phyloP scores from a whole-genome alignment of 352 stramenopile genomes.

The Bremia lactucae region DNA sequence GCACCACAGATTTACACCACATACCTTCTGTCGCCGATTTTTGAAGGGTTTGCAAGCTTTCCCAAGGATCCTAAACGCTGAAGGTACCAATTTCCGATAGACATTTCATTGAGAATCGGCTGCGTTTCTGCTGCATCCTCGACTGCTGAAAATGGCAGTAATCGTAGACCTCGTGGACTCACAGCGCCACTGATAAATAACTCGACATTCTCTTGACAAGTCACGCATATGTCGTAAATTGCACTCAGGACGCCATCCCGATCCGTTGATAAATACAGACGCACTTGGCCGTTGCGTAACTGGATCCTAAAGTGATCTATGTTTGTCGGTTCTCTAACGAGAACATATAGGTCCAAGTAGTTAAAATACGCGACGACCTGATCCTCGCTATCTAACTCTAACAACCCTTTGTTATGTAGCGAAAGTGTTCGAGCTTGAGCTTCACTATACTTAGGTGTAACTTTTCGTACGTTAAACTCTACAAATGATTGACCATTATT shows the following conservation, averaged over 20 bases:
- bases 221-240: conserved; percentile 69
- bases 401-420: conserved; percentile 53
- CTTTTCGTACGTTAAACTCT: conserved; percentile 58
- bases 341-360: conserved; percentile 59
- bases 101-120: conserved; percentile 73
- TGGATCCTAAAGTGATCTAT: conserved; percentile 64
- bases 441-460: conserved; percentile 49
- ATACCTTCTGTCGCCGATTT: conserved; percentile 55
- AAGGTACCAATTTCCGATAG: conserved; percentile 70
- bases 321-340: conserved; percentile 39
- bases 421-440: conserved; percentile 45
- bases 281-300: conserved; percentile 47
- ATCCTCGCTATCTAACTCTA: conserved; percentile 47
- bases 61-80: conserved; percentile 62
- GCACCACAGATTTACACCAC: conserved; percentile 1
- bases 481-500: conserved; percentile 50
- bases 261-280: conserved; percentile 50
- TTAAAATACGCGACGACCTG: conserved; percentile 47
- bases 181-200: conserved; percentile 56
- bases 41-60: conserved; percentile 43
- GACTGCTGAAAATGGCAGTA: conserved; percentile 60
- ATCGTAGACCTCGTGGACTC: conserved; percentile 57
- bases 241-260: conserved; percentile 66
- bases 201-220: conserved; percentile 61
- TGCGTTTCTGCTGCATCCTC: conserved; percentile 58